These are phyloP conservation scores for Hyphopichia fennica DNA, from an alignment of 1,139 yeast species.

Conservation along the genomic window DNA sequence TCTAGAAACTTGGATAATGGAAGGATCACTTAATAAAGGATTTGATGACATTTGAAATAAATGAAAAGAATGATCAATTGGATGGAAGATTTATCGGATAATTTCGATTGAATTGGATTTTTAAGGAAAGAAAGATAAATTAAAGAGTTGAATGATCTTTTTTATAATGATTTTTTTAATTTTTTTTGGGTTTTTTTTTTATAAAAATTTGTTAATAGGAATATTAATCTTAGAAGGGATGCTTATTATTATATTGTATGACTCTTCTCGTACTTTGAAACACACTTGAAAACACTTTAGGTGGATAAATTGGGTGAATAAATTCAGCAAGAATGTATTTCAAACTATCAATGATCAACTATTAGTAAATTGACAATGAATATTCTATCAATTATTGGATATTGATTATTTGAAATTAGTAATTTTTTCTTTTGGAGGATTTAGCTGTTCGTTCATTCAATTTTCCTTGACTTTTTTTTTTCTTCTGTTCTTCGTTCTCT, in stretches of 20 bases:
- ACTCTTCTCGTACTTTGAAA: too few species aligned
- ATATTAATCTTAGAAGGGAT: too few species aligned
- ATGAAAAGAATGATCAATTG: neutral
- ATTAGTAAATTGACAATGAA: too few species aligned
- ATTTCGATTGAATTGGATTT: neutral
- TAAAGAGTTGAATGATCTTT: neutral
- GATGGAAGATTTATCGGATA: neutral
- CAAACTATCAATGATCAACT: neutral
- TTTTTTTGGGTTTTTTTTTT: neutral
- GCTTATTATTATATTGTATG: too few species aligned
- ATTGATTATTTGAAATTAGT: too few species aligned
- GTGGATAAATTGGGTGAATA: too few species aligned
- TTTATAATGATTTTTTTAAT: neutral
- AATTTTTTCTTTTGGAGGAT: neutral
- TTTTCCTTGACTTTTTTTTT: neutral
- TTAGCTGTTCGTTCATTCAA: neutral
- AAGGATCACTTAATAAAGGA: conserved; percentile 34
- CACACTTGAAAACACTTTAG: too few species aligned
- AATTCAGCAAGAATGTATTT: too few species aligned
- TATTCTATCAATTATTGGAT: too few species aligned
- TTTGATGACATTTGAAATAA: conserved; percentile 8
- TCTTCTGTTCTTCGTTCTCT: neutral
- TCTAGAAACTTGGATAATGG: conserved; percentile 25
- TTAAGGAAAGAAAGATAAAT: neutral
- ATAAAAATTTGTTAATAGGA: neutral